Percentiles rank a stretch among this genome's conserved stretches.
These are phyloP conservation scores for Aspergillus cavernicola DNA, from an alignment of 495 filamentous ascomycete genomes.

Conservation along the genomic window DNA sequence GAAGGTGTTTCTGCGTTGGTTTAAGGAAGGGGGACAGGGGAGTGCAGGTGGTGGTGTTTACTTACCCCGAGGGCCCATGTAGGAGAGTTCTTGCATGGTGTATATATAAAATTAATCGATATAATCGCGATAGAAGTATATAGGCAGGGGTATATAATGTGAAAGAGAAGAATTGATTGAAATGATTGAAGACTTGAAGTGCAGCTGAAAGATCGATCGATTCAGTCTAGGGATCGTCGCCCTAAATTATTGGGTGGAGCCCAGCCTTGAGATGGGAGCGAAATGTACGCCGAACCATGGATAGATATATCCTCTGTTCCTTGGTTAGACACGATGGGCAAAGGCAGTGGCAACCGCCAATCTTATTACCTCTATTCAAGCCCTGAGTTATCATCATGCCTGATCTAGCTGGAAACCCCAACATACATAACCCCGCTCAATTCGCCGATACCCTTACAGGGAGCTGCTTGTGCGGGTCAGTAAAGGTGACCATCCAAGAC, in stretches of 20 bases:
- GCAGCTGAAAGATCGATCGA: neutral
- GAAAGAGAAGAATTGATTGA: neutral
- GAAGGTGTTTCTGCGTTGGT: neutral
- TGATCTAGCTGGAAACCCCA: no score
- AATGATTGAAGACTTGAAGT: neutral
- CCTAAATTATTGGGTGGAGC: conserved; percentile 9
- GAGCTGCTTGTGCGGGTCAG: no score
- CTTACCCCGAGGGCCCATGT: conserved; percentile 53
- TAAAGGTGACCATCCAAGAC: no score
- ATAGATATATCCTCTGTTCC: no score
- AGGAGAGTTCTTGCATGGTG: conserved; percentile 62
- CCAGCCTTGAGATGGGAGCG: neutral
- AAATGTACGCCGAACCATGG: conserved; percentile 1
- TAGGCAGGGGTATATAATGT: neutral
- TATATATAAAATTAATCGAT: neutral
- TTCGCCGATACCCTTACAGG: no score
- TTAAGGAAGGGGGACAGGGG: neutral
- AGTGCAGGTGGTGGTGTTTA: neutral
- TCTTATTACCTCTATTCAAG: no score
- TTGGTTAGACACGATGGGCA: no score
- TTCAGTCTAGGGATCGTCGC: conserved; percentile 2
- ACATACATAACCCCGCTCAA: no score
- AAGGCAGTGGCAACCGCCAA: no score
- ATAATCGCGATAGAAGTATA: neutral
- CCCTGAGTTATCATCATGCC: no score